Conservation (phyloP, 2,329 filamentous ascomycete genomes). For the Colletotrichum scovillei region DNA sequence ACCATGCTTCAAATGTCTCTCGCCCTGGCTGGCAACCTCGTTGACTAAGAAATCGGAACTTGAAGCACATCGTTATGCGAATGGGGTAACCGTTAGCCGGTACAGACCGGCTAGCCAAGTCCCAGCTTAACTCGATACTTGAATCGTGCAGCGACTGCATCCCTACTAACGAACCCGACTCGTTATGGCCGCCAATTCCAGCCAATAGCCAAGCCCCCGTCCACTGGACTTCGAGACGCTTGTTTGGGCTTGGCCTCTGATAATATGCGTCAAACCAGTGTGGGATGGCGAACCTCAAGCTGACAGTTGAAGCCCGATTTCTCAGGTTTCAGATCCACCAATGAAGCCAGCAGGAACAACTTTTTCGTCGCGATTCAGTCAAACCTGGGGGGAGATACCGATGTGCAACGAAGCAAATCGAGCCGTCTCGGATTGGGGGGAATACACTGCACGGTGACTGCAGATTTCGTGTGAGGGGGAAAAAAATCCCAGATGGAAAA, state of each 20-base stretch:
- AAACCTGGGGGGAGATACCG: background rate
- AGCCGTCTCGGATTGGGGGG: slow-evolving; percentile 14
- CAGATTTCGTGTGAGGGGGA: background rate
- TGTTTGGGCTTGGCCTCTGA: slow-evolving; percentile 11
- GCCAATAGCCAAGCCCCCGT: slow-evolving; percentile 19
- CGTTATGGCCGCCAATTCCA: background rate
- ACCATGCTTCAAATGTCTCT: slow-evolving; percentile 19
- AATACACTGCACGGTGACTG: background rate
- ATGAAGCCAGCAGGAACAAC: background rate
- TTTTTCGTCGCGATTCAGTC: slow-evolving; percentile 18
- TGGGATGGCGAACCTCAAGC: background rate
- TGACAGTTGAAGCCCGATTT: slow-evolving; percentile 4
- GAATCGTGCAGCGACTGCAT: slow-evolving; percentile 33
- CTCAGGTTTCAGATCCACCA: slow-evolving; percentile 11
- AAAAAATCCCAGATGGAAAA: slow-evolving; percentile 20
- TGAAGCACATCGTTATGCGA: slow-evolving; percentile 20
- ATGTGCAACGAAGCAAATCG: slow-evolving; percentile 14
- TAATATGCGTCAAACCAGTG: background rate
- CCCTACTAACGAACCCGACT: slow-evolving; percentile 26
- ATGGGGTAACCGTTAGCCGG: slow-evolving; percentile 17
- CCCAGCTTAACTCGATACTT: slow-evolving; percentile 27
- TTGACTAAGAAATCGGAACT: slow-evolving; percentile 10
- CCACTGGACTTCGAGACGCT: slow-evolving; percentile 18
- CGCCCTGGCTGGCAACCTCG: slow-evolving; percentile 4
- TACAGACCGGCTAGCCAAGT: background rate